phyloP scores from a whole-genome alignment of 2,329 filamentous ascomycete species.

The Penicillium sp. region DNA sequence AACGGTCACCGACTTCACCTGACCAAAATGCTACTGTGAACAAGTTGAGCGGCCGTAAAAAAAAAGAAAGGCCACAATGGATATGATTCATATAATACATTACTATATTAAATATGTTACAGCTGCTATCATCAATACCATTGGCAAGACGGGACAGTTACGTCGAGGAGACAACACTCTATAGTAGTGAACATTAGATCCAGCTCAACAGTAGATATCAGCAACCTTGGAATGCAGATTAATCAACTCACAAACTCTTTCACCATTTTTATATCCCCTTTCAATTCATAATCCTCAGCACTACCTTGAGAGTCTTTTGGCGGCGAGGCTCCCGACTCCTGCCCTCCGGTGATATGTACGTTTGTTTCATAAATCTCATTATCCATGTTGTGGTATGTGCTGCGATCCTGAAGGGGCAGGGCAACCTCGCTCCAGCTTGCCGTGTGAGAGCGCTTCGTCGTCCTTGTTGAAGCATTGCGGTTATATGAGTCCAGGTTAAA shows the following conservation, averaged over 20 bases:
- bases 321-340: neutral
- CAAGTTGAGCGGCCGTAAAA: neutral
- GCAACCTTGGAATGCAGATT: neutral
- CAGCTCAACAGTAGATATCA: neutral
- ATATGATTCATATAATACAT: neutral
- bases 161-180: neutral
- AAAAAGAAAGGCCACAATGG: too few species aligned
- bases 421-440: conserved; percentile 7
- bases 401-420: neutral
- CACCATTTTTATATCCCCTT: conserved; percentile 14
- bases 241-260: conserved; percentile 17
- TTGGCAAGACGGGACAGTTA: neutral
- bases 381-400: neutral
- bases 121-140: neutral
- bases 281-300: neutral
- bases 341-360: conserved; percentile 3
- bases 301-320: neutral
- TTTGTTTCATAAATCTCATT: conserved; percentile 1
- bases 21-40: neutral
- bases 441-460: neutral
- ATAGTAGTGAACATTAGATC: neutral
- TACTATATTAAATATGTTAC: neutral
- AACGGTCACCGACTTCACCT: neutral
- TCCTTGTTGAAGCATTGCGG: conserved; percentile 1
- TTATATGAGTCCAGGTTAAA: neutral